A percentile compares a stretch with the other conserved stretches of the same genome.
These are phyloP conservation scores for Ochromonas danica DNA, from an alignment of 108 stramenopile species.

Conservation along the genomic window DNA sequence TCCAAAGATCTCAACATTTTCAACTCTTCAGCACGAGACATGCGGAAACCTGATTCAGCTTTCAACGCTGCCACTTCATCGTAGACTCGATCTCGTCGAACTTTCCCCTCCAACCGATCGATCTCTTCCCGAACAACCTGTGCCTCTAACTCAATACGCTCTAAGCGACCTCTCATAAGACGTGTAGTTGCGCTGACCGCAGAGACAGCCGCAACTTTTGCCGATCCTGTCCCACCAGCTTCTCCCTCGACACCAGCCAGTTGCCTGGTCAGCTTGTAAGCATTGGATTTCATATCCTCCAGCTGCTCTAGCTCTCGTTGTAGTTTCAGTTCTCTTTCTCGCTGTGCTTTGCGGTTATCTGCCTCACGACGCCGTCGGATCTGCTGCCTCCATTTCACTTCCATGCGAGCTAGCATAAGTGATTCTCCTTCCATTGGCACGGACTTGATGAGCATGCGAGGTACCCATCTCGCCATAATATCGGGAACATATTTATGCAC, in stretches of 20 bases:
- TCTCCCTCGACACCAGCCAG: neutral
- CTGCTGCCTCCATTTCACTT: neutral
- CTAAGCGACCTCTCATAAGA: neutral
- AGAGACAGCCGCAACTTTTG: too few species aligned
- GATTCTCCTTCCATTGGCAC: constrained; percentile 6
- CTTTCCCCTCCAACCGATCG: constrained; percentile 8
- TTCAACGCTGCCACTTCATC: neutral
- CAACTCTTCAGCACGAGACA: neutral
- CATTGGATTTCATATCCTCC: constrained; percentile 2
- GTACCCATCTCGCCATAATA: neutral
- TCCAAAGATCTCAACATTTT: neutral
- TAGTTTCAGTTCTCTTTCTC: neutral
- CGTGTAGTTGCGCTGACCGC: neutral
- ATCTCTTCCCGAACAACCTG: constrained; percentile 20
- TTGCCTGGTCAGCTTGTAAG: neutral
- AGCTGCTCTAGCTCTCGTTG: neutral
- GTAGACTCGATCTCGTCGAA: neutral
- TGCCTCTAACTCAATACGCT: neutral
- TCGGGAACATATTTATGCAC: neutral
- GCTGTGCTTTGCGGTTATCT: neutral
- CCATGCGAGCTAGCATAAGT: neutral
- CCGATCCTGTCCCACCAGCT: neutral
- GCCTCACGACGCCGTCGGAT: constrained; percentile 2
- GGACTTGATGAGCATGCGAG: neutral
- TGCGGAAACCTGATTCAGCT: neutral